Conservation (phyloP, 345 rosid genomes). For the Isatis tinctoria region DNA sequence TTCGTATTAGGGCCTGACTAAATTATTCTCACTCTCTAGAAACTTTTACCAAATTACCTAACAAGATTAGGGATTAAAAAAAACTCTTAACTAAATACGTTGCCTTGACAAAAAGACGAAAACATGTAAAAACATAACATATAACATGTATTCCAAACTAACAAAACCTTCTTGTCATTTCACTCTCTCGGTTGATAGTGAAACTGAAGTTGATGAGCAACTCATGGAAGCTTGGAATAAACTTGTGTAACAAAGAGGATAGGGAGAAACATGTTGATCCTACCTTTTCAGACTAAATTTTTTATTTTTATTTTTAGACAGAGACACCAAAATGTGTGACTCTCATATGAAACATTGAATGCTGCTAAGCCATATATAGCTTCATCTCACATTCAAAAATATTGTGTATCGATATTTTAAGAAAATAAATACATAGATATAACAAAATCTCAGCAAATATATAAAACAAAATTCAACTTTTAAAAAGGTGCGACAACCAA, state of each 20-base stretch:
- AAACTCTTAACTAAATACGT: too few relatives aligned
- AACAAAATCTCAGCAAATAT: not conserved
- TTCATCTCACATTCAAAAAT: not conserved
- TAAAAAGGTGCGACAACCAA: not conserved
- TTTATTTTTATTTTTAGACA: not conserved
- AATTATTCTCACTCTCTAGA: not conserved
- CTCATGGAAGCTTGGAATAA: not conserved
- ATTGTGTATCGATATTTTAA: not conserved
- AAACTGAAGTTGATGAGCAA: not conserved
- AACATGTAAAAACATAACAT: not conserved
- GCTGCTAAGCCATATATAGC: not conserved
- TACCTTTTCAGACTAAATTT: not conserved
- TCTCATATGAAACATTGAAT: not conserved
- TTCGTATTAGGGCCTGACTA: not conserved
- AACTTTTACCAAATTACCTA: not conserved
- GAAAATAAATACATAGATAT: not conserved
- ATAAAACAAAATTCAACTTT: slow-evolving; percentile 3
- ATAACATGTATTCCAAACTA: not conserved
- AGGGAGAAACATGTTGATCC: not conserved
- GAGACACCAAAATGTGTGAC: not conserved
- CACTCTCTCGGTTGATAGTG: not conserved
- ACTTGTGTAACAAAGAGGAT: not conserved
- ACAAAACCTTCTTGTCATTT: not conserved
- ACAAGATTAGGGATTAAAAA: too few relatives aligned
- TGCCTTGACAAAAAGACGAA: too few relatives aligned